phyloP scores from a whole-genome alignment of 768 basidiomycete species.

The Lentinus brumalis region DNA sequence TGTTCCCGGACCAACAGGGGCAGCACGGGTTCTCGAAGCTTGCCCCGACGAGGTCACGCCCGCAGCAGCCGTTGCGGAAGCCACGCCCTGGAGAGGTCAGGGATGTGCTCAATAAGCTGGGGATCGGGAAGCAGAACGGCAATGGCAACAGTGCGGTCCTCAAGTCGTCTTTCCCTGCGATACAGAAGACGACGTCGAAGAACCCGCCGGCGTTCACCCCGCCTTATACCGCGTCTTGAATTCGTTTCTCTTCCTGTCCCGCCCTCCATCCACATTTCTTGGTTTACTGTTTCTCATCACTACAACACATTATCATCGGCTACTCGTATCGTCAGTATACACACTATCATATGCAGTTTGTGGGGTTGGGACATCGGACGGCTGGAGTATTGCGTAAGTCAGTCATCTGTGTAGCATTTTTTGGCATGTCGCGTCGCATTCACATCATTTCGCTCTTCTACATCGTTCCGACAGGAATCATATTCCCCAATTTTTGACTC shows the following conservation, averaged over 20 bases:
- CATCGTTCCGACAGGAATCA: background rate
- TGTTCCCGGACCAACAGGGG: slow-evolving; percentile 35
- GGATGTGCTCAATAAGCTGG: slow-evolving; percentile 81
- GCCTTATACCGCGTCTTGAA: slow-evolving; percentile 35
- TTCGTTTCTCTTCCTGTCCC: background rate
- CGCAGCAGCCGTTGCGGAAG: slow-evolving; percentile 42
- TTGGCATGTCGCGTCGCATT: background rate
- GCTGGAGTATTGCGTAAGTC: too few species aligned
- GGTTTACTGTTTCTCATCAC: background rate
- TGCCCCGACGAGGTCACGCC: slow-evolving; percentile 55
- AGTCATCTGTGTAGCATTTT: too few species aligned
- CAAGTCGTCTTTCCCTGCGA: slow-evolving; percentile 69
- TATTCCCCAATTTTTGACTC: background rate
- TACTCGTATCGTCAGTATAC: too few species aligned
- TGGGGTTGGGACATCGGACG: too few species aligned
- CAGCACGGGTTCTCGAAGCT: slow-evolving; percentile 39
- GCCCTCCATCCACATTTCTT: background rate
- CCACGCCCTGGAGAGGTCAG: slow-evolving; percentile 70
- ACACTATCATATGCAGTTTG: too few species aligned
- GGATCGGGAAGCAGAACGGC: slow-evolving; percentile 70
- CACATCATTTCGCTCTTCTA: background rate
- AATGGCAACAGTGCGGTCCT: slow-evolving; percentile 48
- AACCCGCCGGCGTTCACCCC: slow-evolving; percentile 29
- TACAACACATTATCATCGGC: background rate
- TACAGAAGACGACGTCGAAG: slow-evolving; percentile 48